These are phyloP conservation scores for Fusarium graminum DNA, from an alignment of 2,329 filamentous ascomycete genomes.

Conservation along the genomic window DNA sequence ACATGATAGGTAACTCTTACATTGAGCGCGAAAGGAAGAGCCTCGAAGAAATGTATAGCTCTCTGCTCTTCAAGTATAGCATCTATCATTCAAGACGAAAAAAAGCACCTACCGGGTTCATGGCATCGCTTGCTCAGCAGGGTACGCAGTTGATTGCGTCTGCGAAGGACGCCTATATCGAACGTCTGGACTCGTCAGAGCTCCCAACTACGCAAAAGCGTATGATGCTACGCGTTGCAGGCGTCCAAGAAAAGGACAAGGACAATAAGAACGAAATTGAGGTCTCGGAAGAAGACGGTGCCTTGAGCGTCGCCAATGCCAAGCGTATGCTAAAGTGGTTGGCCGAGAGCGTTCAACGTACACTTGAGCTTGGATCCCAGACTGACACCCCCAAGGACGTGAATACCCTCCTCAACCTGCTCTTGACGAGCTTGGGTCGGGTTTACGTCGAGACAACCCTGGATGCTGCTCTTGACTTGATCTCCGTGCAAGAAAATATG, in stretches of 20 bases:
- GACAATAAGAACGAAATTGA: conserved; percentile 88
- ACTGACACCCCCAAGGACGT: conserved; percentile 96
- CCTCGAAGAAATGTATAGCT: conserved; percentile 87
- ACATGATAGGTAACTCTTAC: conserved; percentile 76
- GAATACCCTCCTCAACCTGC: conserved; percentile 82
- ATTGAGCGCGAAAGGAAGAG: conserved; percentile 77
- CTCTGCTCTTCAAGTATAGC: conserved; percentile 94
- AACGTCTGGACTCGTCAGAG: conserved; percentile 88
- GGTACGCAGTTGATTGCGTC: conserved; percentile 89
- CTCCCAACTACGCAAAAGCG: conserved; percentile 88
- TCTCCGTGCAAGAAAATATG: conserved; percentile 79
- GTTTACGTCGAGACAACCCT: conserved; percentile 78
- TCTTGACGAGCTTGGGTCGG: conserved; percentile 89
- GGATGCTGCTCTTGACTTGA: conserved; percentile 79
- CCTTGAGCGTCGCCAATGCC: conserved; percentile 84
- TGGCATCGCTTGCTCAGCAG: conserved; percentile 90
- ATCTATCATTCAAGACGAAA: conserved; percentile 92
- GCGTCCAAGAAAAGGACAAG: conserved; percentile 79
- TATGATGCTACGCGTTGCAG: conserved; percentile 91
- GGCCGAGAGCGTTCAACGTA: conserved; percentile 91
- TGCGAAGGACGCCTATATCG: conserved; percentile 91
- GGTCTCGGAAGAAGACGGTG: conserved; percentile 89
- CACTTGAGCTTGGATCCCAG: conserved; percentile 88
- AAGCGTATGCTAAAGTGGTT: conserved; percentile 99
- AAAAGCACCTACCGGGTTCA: conserved; percentile 90